A percentile compares a stretch with the other conserved stretches of the same genome.
Evolutionary conservation across 129 eudicot genomes (phyloP).

Genomic region (Mikania micrantha): DNA sequence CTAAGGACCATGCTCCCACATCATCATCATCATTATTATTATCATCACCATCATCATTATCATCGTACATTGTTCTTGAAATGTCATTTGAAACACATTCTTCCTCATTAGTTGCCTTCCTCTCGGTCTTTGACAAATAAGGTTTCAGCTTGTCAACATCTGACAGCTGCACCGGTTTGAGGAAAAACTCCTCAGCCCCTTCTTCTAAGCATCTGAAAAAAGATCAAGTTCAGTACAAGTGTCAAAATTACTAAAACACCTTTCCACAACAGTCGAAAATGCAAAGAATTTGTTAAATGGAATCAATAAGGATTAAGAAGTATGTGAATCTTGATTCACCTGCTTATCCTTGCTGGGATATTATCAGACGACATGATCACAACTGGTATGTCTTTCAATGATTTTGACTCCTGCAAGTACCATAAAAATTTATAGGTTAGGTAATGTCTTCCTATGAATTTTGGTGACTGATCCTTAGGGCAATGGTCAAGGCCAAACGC

Average conservation of each 20-base stretch:
- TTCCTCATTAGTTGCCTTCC: conserved; percentile 24
- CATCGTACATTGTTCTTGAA: background rate
- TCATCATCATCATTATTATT: background rate
- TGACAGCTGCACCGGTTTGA: conserved; percentile 62
- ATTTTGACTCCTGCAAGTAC: conserved; percentile 51
- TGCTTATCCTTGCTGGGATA: conserved; percentile 66
- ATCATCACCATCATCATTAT: background rate
- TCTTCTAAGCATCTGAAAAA: conserved; percentile 60
- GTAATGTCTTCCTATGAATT: background rate
- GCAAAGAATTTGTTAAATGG: background rate
- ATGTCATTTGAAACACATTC: background rate
- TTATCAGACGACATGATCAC: conserved; percentile 90
- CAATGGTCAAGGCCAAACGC: background rate
- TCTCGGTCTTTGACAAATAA: conserved; percentile 33
- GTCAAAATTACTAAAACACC: conserved; percentile 9
- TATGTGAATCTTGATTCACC: conserved; percentile 20
- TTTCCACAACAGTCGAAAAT: background rate
- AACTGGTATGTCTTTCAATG: conserved; percentile 78
- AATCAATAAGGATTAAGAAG: background rate
- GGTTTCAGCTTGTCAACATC: conserved; percentile 75
- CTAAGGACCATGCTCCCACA: background rate
- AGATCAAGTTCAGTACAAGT: background rate
- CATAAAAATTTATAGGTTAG: background rate
- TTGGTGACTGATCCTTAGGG: background rate
- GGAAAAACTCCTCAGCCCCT: conserved; percentile 78